Conservation (phyloP, 441 rosid species). For the Isatis lusitanica region DNA sequence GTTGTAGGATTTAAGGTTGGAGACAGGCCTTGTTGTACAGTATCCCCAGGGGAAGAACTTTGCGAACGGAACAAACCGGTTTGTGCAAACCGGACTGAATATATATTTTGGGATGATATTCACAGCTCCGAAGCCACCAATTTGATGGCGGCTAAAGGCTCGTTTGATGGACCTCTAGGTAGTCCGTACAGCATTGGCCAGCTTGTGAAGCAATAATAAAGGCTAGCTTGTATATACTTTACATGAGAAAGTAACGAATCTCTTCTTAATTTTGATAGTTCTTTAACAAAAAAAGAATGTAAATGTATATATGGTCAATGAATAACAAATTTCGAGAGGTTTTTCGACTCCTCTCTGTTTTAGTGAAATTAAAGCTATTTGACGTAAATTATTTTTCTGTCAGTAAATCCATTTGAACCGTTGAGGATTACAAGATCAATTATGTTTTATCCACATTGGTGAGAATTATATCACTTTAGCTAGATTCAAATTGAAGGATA, state of each 20-base stretch:
- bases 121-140: constrained; percentile 30
- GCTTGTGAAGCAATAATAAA: constrained; percentile 16
- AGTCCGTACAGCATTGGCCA: constrained; percentile 17
- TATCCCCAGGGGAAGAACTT: constrained; percentile 26
- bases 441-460: too few relatives aligned
- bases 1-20: constrained; percentile 20
- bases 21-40: constrained; percentile 22
- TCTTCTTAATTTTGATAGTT: not conserved
- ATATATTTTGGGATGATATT: constrained; percentile 28
- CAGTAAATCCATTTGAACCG: too few relatives aligned
- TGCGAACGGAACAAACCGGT: constrained; percentile 10
- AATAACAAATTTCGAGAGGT: not conserved
- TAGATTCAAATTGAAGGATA: too few relatives aligned
- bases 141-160: constrained; percentile 13
- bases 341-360: not conserved
- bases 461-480: too few relatives aligned
- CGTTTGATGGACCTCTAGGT: constrained; percentile 18
- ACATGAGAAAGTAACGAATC: not conserved
- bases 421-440: too few relatives aligned
- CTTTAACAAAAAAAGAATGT: not conserved
- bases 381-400: not conserved
- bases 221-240: not conserved
- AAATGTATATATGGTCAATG: not conserved
- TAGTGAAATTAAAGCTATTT: not conserved
- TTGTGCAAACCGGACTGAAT: constrained; percentile 29